These are phyloP conservation scores for Vitellaria paradoxa DNA, from an alignment of 179 eudicot species.

Conservation along the genomic window DNA sequence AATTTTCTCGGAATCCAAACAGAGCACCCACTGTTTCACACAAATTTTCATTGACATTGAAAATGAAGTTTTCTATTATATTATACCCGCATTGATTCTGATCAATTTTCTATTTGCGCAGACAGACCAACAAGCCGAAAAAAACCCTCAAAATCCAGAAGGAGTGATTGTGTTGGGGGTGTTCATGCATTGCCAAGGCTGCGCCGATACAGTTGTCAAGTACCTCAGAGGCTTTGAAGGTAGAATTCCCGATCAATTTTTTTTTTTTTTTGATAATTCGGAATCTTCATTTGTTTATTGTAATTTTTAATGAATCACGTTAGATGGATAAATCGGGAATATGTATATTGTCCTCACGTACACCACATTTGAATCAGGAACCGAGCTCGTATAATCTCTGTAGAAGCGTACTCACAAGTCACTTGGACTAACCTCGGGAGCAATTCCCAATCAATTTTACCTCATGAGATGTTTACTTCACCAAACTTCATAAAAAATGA, in stretches of 20 bases:
- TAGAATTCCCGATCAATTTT: background rate
- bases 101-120: background rate
- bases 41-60: background rate
- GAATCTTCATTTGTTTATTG: no score
- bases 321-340: no score
- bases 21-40: background rate
- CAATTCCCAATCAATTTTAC: no score
- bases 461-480: no score
- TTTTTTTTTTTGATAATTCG: no score
- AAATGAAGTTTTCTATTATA: background rate
- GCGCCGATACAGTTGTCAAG: conserved; percentile 25
- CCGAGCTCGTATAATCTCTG: no score
- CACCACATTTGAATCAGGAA: no score
- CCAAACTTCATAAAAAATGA: no score
- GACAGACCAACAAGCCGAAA: background rate
- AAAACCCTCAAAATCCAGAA: background rate
- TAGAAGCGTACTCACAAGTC: no score
- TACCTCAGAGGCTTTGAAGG: conserved; percentile 40
- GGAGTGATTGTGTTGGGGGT: conserved; percentile 37
- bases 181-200: conserved; percentile 43
- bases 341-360: no score
- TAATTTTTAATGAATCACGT: no score
- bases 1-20: background rate
- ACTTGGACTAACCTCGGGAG: no score
- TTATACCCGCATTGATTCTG: background rate